Evolutionary conservation across 1,284 basidiomycete species (phyloP).

Genomic region (Trichosporon sp.): DNA sequence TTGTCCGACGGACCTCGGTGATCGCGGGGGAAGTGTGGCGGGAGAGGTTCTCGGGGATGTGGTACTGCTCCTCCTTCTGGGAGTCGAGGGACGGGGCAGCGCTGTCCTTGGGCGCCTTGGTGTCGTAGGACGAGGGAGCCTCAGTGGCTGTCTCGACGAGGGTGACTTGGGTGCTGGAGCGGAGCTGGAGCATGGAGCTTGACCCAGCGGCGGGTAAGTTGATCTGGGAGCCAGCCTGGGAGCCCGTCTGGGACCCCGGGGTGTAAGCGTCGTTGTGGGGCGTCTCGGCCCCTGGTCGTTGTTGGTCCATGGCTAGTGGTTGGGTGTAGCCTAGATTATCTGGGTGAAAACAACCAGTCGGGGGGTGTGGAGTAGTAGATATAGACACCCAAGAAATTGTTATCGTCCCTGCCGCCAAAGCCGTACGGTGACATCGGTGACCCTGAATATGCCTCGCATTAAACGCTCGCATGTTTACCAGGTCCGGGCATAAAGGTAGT

Average conservation of each 20-base stretch:
- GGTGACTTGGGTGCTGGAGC: conserved; percentile 13
- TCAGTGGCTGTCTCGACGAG: not conserved
- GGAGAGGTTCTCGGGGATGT: conserved; percentile 7
- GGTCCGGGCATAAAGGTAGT: not conserved
- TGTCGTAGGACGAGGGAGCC: not conserved
- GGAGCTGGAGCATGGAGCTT: conserved; percentile 5
- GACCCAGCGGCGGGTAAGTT: not conserved
- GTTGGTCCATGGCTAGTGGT: not conserved
- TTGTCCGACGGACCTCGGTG: conserved; percentile 7
- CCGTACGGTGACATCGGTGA: conserved; percentile 6
- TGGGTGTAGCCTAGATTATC: too few relatives aligned
- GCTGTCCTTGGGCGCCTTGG: not conserved
- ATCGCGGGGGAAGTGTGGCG: conserved; percentile 9
- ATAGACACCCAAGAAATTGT: conserved; percentile 6
- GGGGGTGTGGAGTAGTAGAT: conserved; percentile 4
- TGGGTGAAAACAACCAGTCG: not conserved
- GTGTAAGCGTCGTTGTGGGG: not conserved
- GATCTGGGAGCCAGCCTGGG: conserved; percentile 13
- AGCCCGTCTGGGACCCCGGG: not conserved
- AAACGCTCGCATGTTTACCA: not conserved
- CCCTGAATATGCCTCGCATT: conserved; percentile 7
- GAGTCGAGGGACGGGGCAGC: not conserved
- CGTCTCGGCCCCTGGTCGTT: conserved; percentile 8
- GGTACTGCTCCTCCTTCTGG: conserved; percentile 12
- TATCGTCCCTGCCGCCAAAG: not conserved